These are phyloP conservation scores for Pouteria glomerata DNA, from an alignment of 148 eudicot genomes.

Conservation along the genomic window DNA sequence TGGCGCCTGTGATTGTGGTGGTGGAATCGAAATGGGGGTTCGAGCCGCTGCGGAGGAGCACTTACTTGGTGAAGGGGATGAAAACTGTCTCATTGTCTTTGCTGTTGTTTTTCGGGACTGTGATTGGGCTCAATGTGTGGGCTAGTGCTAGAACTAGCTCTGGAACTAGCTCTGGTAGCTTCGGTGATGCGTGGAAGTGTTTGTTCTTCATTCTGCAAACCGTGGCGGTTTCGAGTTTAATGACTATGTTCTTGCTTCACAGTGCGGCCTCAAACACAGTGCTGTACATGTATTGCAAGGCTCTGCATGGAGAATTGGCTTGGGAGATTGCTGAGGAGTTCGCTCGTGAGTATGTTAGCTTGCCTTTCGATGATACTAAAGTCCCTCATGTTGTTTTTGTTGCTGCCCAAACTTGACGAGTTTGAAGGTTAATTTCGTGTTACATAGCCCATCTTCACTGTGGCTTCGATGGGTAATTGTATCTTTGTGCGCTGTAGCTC, in stretches of 20 bases:
- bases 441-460: background rate
- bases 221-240: conserved; percentile 35
- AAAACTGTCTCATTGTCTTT: conserved; percentile 35
- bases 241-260: conserved; percentile 44
- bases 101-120: conserved; percentile 28
- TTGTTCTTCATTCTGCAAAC: conserved; percentile 28
- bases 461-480: background rate
- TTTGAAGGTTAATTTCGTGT: conserved; percentile 11
- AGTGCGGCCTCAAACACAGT: conserved; percentile 38
- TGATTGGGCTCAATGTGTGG: conserved; percentile 12
- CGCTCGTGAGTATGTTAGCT: conserved; percentile 49
- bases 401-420: conserved; percentile 28
- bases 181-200: conserved; percentile 26
- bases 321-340: conserved; percentile 65
- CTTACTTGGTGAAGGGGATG: conserved; percentile 44
- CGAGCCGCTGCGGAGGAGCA: conserved; percentile 44
- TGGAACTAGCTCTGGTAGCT: conserved; percentile 6
- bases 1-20: conserved; percentile 45
- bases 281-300: conserved; percentile 70
- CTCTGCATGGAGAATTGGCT: conserved; percentile 61
- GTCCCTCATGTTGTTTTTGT: conserved; percentile 53
- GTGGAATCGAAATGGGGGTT: conserved; percentile 61
- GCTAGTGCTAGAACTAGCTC: conserved; percentile 8
- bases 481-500: background rate
- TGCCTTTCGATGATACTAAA: conserved; percentile 68